Evolutionary conservation across 805 yeast species (phyloP).

Genomic region (Nadsonia fulvescens): DNA sequence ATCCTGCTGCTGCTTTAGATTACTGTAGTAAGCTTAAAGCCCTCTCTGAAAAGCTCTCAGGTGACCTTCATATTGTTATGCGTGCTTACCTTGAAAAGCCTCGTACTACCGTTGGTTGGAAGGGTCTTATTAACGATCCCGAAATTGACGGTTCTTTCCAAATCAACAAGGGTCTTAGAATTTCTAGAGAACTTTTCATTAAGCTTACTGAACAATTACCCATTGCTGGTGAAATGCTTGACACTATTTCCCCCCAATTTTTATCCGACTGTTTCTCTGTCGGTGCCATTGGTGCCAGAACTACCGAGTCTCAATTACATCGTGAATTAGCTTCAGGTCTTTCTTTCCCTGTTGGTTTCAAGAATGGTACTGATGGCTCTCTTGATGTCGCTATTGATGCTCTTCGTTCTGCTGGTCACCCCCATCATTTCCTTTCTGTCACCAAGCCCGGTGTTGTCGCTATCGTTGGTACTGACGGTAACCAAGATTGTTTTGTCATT

Average conservation of each 20-base stretch:
- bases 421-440: slow-evolving; percentile 87
- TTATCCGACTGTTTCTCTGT: slow-evolving; percentile 81
- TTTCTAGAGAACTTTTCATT: slow-evolving; percentile 72
- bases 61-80: slow-evolving; percentile 78
- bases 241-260: slow-evolving; percentile 93
- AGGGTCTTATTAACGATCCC: slow-evolving; percentile 93
- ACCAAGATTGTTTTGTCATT: slow-evolving; percentile 75
- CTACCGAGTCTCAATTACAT: slow-evolving; percentile 94
- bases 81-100: slow-evolving; percentile 97
- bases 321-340: slow-evolving; percentile 93
- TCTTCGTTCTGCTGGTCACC: slow-evolving; percentile 74
- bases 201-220: slow-evolving; percentile 72
- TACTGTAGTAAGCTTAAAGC: slow-evolving; percentile 53
- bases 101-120: slow-evolving; percentile 98
- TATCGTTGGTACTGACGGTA: slow-evolving; percentile 89
- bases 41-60: slow-evolving; percentile 41
- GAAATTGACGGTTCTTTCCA: slow-evolving; percentile 85
- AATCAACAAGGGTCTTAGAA: slow-evolving; percentile 84
- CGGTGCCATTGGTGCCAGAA: slow-evolving; percentile 98
- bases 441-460: slow-evolving; percentile 95
- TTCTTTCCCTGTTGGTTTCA: slow-evolving; percentile 96
- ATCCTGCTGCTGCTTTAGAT: slow-evolving; percentile 79
- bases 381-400: slow-evolving; percentile 92
- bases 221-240: slow-evolving; percentile 94
- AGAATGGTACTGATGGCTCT: slow-evolving; percentile 95